phyloP scores from a whole-genome alignment of 371 early-diverging fungal species.

The Rhizopus sp. region DNA sequence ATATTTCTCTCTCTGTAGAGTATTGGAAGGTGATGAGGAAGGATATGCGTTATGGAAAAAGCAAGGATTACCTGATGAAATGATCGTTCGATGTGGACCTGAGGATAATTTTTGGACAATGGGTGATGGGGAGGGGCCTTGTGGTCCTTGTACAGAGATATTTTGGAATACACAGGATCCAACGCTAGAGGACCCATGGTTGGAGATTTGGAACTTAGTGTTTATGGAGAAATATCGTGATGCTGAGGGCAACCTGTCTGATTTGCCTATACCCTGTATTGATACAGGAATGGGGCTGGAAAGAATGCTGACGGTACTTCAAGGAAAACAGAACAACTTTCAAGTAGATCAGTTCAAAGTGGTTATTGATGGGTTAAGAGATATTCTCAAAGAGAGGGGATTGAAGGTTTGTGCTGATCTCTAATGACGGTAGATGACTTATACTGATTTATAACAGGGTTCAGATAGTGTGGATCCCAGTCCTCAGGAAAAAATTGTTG shows the following conservation, averaged over 20 bases:
- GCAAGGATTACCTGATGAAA: conserved; percentile 61
- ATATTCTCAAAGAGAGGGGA: conserved; percentile 37
- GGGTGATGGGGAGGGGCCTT: conserved; percentile 83
- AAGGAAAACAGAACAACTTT: conserved; percentile 66
- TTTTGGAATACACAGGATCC: conserved; percentile 75
- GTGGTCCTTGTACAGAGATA: conserved; percentile 83
- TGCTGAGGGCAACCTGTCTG: conserved; percentile 54
- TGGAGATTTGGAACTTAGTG: conserved; percentile 87
- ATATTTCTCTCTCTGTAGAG: conserved; percentile 34
- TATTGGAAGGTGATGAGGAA: conserved; percentile 69
- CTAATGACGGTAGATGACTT: background rate
- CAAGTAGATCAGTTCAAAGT: conserved; percentile 69
- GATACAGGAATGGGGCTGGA: conserved; percentile 89
- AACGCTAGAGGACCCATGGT: conserved; percentile 58
- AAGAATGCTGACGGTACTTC: conserved; percentile 68
- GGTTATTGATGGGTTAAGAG: conserved; percentile 49
- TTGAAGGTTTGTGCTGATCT: conserved; percentile 22
- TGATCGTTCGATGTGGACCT: conserved; percentile 58
- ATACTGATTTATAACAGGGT: conserved; percentile 6
- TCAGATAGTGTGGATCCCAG: conserved; percentile 33
- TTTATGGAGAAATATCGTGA: conserved; percentile 76
- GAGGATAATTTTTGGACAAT: conserved; percentile 85
- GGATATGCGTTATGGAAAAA: conserved; percentile 67
- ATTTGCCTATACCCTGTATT: conserved; percentile 66
- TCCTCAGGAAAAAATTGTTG: conserved; percentile 69